These are phyloP conservation scores for Phaseolus lunatus DNA, from an alignment of 306 rosid genomes.

Conservation along the genomic window DNA sequence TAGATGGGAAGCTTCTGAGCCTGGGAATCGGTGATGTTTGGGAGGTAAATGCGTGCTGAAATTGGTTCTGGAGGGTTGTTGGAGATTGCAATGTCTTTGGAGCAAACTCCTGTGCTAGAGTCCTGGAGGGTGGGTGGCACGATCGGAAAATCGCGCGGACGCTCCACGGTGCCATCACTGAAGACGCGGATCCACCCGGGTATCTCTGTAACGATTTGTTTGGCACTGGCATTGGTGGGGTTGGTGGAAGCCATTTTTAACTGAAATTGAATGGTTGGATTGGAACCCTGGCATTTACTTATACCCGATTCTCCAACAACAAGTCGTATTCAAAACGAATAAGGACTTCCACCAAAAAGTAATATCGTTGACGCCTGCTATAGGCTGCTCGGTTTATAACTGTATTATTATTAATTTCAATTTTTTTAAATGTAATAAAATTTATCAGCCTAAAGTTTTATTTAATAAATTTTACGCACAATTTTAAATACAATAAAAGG, in stretches of 20 bases:
- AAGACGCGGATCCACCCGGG: conserved; percentile 37
- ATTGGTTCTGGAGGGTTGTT: conserved; percentile 32
- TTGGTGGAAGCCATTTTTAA: background rate
- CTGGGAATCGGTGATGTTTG: background rate
- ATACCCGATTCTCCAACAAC: background rate
- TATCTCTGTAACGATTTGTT: conserved; percentile 35
- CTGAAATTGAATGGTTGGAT: background rate
- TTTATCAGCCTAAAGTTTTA: too few relatives aligned
- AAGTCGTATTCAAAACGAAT: too few relatives aligned
- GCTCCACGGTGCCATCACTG: conserved; percentile 49
- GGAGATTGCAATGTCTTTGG: conserved; percentile 52
- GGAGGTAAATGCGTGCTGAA: conserved; percentile 12
- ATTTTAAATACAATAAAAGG: too few relatives aligned
- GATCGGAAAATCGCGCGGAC: conserved; percentile 28
- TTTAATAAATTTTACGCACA: too few relatives aligned
- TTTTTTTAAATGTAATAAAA: too few relatives aligned
- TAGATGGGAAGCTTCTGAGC: background rate
- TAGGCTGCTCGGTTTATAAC: too few relatives aligned
- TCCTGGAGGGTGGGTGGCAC: conserved; percentile 46
- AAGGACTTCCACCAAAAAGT: too few relatives aligned
- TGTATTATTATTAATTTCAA: too few relatives aligned
- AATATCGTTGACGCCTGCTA: too few relatives aligned
- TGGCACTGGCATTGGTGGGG: background rate
- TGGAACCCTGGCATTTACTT: background rate
- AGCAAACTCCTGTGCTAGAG: conserved; percentile 43